Base-by-base conservation (phyloP, 371 early-diverging fungal genomes). In the Syncephalastrum sp. region DNA sequence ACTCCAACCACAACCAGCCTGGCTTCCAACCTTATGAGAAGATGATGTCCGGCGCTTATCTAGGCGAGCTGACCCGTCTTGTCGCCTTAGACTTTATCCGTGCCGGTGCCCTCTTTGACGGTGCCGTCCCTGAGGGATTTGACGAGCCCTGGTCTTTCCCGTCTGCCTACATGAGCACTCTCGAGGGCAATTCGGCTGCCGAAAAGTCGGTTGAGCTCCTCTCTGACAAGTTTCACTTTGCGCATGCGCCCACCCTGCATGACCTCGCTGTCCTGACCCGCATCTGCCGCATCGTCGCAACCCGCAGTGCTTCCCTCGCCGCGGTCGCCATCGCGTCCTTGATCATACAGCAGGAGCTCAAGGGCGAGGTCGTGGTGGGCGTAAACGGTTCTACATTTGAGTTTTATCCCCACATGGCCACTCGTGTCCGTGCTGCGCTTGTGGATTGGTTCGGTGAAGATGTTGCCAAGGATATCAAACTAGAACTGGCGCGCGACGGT, bases 1-100 rank as follows among this genome's bases (percentile, higher is more conserved):
- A 95, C 72, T 75, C 83, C 27, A 78, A 74, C 47, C 84, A 91
- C 49, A 53, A 70, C 16, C 87, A 91, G 64, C 89, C 90, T 33
- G 77, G 82, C 42, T 75, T 82, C 67, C 93, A 93, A 66, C 83
- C 85, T 42, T 91, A 88, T 64, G 95, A 94, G 66, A 95, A 95
- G 74, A 87, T 94, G 88, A 86, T 94, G 50, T 88, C 91, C 42
- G 95, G 96, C 12, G 82, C 92, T 67, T 96, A 92, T 74, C 69
- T 96, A 15, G 94, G 94, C 56, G 96, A 96, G 68, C 77, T 96
- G 25, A 79, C 79, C 16, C 86, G 96, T 42, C 73, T 84, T 49
- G 83, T 86, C 48, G 63, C 82, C 15, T 62, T 91, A 44, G 89
- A 94, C 61, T 81, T 93, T 48, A 79, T 88, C 56, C 77, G 83